phyloP scores from a whole-genome alignment of 2,329 filamentous ascomycete genomes.

The Immersiporthe knoxdaviesiana region DNA sequence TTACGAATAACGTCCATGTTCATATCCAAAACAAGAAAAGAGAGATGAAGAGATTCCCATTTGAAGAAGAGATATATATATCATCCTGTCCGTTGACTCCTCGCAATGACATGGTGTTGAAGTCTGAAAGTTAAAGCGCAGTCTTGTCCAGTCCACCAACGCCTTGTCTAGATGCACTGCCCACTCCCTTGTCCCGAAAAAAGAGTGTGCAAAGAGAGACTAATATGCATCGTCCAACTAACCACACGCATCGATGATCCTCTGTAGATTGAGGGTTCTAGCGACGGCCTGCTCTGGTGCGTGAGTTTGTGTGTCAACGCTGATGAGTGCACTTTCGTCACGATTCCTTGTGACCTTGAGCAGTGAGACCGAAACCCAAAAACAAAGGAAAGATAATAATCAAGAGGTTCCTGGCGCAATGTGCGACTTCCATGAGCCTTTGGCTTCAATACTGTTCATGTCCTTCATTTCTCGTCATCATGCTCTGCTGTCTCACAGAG shows the following conservation, averaged over 20 bases:
- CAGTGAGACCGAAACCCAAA: background rate
- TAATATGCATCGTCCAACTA: background rate
- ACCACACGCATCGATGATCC: background rate
- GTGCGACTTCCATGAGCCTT: background rate
- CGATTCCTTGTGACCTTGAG: background rate
- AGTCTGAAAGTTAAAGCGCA: slow-evolving; percentile 16
- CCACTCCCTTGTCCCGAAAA: slow-evolving; percentile 10
- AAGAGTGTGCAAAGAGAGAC: background rate
- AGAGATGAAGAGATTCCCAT: background rate
- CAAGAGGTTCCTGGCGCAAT: background rate
- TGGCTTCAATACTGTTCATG: background rate
- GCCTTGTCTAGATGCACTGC: slow-evolving; percentile 24
- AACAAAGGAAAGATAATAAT: background rate
- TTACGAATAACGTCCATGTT: slow-evolving; percentile 4
- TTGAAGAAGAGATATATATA: slow-evolving; percentile 2
- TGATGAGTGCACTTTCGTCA: background rate
- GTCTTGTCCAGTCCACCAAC: slow-evolving; percentile 18
- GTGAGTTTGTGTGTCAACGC: background rate
- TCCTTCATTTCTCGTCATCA: slow-evolving; percentile 10
- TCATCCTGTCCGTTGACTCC: slow-evolving; percentile 28
- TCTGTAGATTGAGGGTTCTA: background rate
- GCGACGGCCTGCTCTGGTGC: background rate
- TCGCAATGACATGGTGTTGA: slow-evolving; percentile 25
- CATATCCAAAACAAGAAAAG: background rate
- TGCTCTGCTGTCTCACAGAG: background rate